These are phyloP conservation scores for Mortierella sp. DNA, from an alignment of 371 early-diverging fungal species.

Conservation along the genomic window DNA sequence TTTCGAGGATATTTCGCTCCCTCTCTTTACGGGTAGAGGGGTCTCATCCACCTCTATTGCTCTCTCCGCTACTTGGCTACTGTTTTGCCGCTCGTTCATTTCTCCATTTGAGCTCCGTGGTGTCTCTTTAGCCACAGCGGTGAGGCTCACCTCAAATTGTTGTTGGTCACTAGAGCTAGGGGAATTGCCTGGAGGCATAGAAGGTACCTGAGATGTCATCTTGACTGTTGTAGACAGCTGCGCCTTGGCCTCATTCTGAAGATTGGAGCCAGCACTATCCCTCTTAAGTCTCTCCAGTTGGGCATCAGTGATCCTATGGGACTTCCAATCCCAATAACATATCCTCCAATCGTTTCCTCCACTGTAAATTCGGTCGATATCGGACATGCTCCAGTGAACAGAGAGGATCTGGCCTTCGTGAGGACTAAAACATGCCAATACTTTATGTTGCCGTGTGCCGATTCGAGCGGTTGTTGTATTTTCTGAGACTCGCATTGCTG, in stretches of 20 bases:
- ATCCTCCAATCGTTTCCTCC: constrained; percentile 53
- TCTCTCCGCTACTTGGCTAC: background rate
- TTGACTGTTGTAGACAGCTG: background rate
- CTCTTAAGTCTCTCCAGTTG: constrained; percentile 3
- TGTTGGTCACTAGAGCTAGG: background rate
- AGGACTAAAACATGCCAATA: constrained; percentile 16
- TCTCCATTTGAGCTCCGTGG: background rate
- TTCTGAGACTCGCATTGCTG: background rate
- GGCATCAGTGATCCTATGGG: constrained; percentile 6
- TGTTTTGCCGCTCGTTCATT: background rate
- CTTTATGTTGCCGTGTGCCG: background rate
- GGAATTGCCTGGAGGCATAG: background rate
- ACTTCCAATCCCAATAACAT: constrained; percentile 43
- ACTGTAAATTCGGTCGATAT: constrained; percentile 36
- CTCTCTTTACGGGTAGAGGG: background rate
- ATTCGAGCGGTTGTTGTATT: background rate
- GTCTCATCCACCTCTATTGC: background rate
- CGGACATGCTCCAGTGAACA: constrained; percentile 46
- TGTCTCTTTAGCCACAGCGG: background rate
- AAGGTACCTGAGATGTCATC: background rate
- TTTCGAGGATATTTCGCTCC: background rate
- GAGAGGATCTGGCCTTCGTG: constrained; percentile 28
- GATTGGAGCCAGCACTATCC: background rate
- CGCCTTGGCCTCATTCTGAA: background rate
- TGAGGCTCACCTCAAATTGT: background rate